These are phyloP conservation scores for Proliferodiscus dingleyae DNA, from an alignment of 2,329 filamentous ascomycete species.

Conservation along the genomic window DNA sequence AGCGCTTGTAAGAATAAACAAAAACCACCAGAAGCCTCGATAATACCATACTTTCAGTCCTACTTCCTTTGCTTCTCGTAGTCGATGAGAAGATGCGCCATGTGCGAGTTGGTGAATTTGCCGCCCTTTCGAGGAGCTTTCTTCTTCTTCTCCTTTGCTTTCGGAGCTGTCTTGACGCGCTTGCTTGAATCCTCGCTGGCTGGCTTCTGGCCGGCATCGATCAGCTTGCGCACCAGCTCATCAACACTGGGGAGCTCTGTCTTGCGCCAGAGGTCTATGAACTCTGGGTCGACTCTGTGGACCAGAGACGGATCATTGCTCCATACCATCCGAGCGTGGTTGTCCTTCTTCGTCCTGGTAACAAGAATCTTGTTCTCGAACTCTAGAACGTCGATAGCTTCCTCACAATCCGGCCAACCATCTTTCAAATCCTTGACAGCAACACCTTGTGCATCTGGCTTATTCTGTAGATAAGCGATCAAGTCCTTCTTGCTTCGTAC, in stretches of 20 bases:
- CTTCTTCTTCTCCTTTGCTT: conserved; percentile 35
- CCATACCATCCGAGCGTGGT: conserved; percentile 81
- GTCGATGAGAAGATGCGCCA: conserved; percentile 29
- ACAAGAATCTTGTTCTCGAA: conserved; percentile 74
- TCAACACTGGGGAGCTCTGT: conserved; percentile 61
- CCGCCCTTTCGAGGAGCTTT: conserved; percentile 31
- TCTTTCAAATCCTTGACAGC: conserved; percentile 90
- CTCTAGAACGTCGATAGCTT: conserved; percentile 74
- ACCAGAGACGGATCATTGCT: conserved; percentile 76
- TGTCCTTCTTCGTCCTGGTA: conserved; percentile 88
- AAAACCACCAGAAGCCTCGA: background rate
- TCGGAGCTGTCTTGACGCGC: conserved; percentile 31
- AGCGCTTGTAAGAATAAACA: too few relatives aligned
- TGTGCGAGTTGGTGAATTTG: conserved; percentile 33
- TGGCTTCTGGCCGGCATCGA: conserved; percentile 35
- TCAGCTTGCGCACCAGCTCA: conserved; percentile 36
- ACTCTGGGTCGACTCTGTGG: conserved; percentile 74
- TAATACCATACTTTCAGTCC: background rate
- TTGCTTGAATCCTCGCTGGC: conserved; percentile 35
- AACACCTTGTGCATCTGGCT: conserved; percentile 75
- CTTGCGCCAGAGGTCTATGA: conserved; percentile 77
- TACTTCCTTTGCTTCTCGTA: conserved; percentile 11
- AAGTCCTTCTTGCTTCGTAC: conserved; percentile 75
- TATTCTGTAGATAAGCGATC: conserved; percentile 73
- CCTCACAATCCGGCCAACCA: conserved; percentile 83